Conservation (phyloP, 2,329 filamentous ascomycete genomes). For the Herpotrichia juniperi region DNA sequence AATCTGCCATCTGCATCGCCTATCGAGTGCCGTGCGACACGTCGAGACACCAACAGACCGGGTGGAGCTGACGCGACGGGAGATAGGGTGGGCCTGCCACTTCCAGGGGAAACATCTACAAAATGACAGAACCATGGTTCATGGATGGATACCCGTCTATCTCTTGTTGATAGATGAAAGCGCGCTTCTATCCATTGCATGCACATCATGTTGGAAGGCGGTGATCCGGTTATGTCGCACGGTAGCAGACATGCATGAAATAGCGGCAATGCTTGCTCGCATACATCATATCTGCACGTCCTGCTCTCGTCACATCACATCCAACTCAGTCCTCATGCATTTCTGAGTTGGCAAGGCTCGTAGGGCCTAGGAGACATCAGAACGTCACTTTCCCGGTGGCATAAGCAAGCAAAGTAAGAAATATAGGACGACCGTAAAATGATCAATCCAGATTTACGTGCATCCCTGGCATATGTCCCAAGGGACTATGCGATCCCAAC, state of each 20-base stretch:
- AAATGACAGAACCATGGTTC: too few species aligned
- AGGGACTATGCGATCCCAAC: not conserved
- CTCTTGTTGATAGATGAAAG: not conserved
- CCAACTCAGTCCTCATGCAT: not conserved
- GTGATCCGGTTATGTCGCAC: not conserved
- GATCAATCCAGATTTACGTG: not conserved
- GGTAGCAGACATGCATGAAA: not conserved
- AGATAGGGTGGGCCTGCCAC: slow-evolving; percentile 1
- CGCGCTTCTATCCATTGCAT: not conserved
- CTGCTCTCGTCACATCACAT: not conserved
- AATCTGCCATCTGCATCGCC: not conserved
- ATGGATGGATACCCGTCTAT: too few species aligned
- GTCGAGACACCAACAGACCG: not conserved
- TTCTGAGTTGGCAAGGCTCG: not conserved
- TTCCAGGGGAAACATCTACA: not conserved
- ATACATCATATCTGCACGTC: not conserved
- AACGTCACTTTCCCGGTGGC: not conserved
- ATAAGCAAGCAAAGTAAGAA: not conserved
- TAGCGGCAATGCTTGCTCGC: not conserved
- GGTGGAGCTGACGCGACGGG: not conserved
- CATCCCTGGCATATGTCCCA: not conserved
- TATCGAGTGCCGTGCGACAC: not conserved
- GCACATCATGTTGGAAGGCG: not conserved
- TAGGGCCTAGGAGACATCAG: not conserved
- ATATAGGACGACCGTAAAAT: not conserved